Evolutionary conservation across 2,329 filamentous ascomycete species (phyloP), one percentile per base, ranked within the genome.

Genomic region (Fusarium ramigenum): DNA sequence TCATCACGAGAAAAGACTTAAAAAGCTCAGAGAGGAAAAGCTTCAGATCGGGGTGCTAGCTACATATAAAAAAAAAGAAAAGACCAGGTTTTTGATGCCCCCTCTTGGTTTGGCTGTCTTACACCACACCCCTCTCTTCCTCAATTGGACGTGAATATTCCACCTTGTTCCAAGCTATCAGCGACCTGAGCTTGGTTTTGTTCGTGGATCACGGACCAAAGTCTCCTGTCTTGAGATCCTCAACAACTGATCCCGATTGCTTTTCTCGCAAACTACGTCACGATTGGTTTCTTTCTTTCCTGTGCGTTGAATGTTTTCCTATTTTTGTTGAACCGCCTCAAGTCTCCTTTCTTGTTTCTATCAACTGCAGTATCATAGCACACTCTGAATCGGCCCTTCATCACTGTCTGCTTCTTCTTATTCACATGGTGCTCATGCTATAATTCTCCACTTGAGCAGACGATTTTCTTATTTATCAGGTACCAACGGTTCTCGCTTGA

Each of bases 171-270:
- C 58, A 62, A 67, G 54, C 62, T 57, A 67, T 67, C 40, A 52
- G 56, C 44, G 56, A 49, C 54, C 52, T 57, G 61, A 52, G 39
- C 52, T 70, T 61, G 54, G 39, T 50, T 47, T 68, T 68, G 14
- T 49, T 52, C 64, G 44, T 69, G 61, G 65, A 71, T 66, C 69
- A 64, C 76, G 76, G 76, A 78, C 76, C 74, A 78, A 78, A 78
- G 36, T 65, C 76, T 78, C 76, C 76, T 75, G 61, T 66, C 40
- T 72, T n/a, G 37, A 61, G 60, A 57, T 73, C 50, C 46, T 66
- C 62, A 71, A 56, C 66, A 58, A 70, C 59, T 40, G 42, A 62
- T 64, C 67, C 52, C 67, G 67, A 60, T 62, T 72, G 16, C 56
- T 68, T 62, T 62, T 58, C 63, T 65, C 28, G 4, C 52, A 66